Base-by-base conservation (phyloP, 148 eudicot genomes). In the Mesembryanthemum crystallinum region DNA sequence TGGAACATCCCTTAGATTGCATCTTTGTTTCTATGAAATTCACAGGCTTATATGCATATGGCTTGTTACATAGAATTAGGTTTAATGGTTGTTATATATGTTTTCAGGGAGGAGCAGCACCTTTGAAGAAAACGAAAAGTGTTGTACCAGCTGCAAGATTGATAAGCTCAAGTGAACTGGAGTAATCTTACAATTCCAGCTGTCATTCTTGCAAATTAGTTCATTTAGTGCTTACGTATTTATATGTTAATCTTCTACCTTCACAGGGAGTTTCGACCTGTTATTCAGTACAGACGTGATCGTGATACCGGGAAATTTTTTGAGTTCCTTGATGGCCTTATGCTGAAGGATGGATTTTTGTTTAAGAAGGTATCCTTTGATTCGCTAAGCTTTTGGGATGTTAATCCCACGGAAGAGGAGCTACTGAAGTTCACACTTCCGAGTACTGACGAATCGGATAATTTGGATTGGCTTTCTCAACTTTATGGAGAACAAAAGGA, bases 201-300 rank as follows among this genome's bases (percentile, higher is more conserved):
- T 73, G 23, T 74, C 58, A 37, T 66, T 61, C 35, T 42, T 18
- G 32, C 52, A 1, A 39, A 3, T 77, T 58, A 29, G 29, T 68
- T 33, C 71, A 33, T 3, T 10, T 49, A 54, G 66, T 78, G 43
- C 73, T 20, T 23, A 57, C 42, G n/a, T 25, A 18, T 51, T 42
- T 77, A 24, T 35, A 35, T 35, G 39, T 69, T 82, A 73, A 83
- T 70, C 47, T 78, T 69, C 60, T 51, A 23, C 55, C 21, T 61
- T 12, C 83, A 78, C 83, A 95, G 99, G 84, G 99, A 92, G 76
- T 87, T 90, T 74, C 97, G 91, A 55, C 99, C 99, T 74, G 93
- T 92, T 69, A 89, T 95, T 51, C 94, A 92, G 73, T 77, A 49
- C 76, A 82, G 92, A 72, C 94, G 97, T 69, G 98, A 92, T 67